Evolutionary conservation across 768 basidiomycete species (phyloP), one percentile per base, ranked within the genome.

Genomic region (Coprinopsis strossmayeri): DNA sequence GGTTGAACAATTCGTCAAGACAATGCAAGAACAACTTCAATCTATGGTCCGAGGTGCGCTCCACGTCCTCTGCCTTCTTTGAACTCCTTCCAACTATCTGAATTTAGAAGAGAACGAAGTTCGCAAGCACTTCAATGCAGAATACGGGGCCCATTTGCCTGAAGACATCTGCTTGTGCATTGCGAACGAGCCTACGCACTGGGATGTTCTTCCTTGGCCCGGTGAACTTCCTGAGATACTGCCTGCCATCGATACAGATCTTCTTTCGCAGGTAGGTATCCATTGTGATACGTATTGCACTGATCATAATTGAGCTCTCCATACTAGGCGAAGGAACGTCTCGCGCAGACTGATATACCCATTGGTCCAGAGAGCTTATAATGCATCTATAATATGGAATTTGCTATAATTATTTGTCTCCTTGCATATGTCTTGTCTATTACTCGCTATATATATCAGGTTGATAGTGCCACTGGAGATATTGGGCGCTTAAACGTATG

Each of bases 121-220:
- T 11, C 77, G 90, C 30, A 73, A 75, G 40, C 74, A 72, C 27
- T 92, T 92, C 63, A 87, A 88, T 52, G 70, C 71, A 2, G 82
- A 83, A 39, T 81, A 91, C 43, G 89, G 87, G 0, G 72, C 72
- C 11, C 77, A 84, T 60, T 73, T 92, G 1, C 89, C 89, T 0
- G 76, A 82, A 53, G 90, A 92, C 55, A 73, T 92, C 32, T 91
- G 90, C 59, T 66, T 90, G 13, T 87, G 77, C 51, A 80, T 91
- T 45, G 78, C 77, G 54, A 86, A 90, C 60, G 63, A 76, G 9
- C 89, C 89, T 9, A 88, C 86, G 30, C 73, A 71, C 45, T 89
- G 84, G 82, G 77, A 84, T 51, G 72, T 89, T 11, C 59, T 76
- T 1, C 81, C 87, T 0, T 71, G 67, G 61, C 66, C 73, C 21